Evolutionary conservation across 305 asterid species (phyloP).

Genomic region (Caryopteris hybrid): DNA sequence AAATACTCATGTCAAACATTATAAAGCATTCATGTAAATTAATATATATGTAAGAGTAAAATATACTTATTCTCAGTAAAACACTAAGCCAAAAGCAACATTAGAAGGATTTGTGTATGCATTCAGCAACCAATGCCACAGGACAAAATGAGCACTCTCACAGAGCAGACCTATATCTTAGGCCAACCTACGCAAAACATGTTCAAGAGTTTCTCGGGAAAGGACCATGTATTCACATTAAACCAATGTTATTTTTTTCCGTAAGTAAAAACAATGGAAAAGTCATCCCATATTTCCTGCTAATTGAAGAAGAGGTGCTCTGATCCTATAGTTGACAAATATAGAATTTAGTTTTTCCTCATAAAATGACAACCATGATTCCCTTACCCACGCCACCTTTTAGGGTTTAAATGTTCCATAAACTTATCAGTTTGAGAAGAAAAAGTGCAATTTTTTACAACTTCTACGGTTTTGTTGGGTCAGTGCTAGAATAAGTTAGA

Average conservation of each 20-base stretch:
- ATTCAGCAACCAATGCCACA: slow-evolving; percentile 59
- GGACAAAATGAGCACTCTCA: slow-evolving; percentile 12
- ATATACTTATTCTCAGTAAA: too few relatives aligned
- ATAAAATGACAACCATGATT: not conserved
- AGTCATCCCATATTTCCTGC: slow-evolving; percentile 2
- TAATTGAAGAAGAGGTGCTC: not conserved
- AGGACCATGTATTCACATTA: not conserved
- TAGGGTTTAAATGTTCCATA: too few relatives aligned
- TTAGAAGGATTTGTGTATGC: slow-evolving; percentile 59
- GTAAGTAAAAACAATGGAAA: not conserved
- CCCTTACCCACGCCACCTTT: slow-evolving; percentile 1
- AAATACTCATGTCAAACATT: not conserved
- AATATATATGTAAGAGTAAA: too few relatives aligned
- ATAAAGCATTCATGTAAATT: not conserved
- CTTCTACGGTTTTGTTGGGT: not conserved
- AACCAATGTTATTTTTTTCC: not conserved
- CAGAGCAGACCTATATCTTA: not conserved
- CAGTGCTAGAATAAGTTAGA: not conserved
- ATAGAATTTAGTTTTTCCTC: not conserved
- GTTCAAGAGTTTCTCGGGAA: not conserved
- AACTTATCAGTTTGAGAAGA: not conserved
- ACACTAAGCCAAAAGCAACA: slow-evolving; percentile 56
- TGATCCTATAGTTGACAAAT: not conserved
- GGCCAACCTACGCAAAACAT: not conserved
- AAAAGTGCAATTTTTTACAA: not conserved